These are phyloP conservation scores for Zalerion maritima DNA, from an alignment of 495 filamentous ascomycete species.

Conservation along the genomic window DNA sequence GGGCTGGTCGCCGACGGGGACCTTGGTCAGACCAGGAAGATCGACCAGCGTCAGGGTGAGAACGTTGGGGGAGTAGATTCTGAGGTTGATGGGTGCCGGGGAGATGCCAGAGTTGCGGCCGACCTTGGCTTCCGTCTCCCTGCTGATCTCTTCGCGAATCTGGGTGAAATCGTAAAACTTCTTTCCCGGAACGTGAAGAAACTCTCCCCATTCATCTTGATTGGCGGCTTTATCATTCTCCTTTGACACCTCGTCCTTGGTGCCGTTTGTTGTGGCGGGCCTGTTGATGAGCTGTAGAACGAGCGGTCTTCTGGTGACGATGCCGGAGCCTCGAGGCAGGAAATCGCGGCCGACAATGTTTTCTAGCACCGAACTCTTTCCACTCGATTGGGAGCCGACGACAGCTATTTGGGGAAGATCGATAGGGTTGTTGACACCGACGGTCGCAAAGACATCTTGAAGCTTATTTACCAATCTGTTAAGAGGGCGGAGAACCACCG, in stretches of 20 bases:
- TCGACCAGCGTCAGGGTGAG: constrained; percentile 95
- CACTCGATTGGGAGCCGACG: constrained; percentile 96
- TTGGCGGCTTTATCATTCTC: constrained; percentile 69
- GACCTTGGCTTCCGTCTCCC: constrained; percentile 93
- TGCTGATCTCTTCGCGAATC: constrained; percentile 94
- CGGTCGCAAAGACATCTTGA: constrained; percentile 97
- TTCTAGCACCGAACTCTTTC: constrained; percentile 99
- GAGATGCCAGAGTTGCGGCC: constrained; percentile 95
- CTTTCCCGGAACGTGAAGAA: constrained; percentile 93
- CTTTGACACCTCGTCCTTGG: constrained; percentile 50
- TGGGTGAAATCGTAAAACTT: constrained; percentile 99
- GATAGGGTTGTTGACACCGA: constrained; percentile 98
- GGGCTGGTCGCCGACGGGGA: constrained; percentile 96
- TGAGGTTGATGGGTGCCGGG: constrained; percentile 86
- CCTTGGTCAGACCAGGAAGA: constrained; percentile 92
- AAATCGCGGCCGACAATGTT: constrained; percentile 99
- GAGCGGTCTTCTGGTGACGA: constrained; percentile 90
- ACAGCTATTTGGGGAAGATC: constrained; percentile 98
- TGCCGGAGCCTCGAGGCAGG: constrained; percentile 93
- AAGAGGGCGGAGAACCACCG: constrained; percentile 4
- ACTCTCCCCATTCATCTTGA: constrained; percentile 95
- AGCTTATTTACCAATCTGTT: constrained; percentile 93
- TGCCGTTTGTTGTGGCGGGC: constrained; percentile 52
- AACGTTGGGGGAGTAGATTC: constrained; percentile 97
- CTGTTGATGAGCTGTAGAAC: constrained; percentile 97